Evolutionary conservation across 495 filamentous ascomycete species (phyloP), one percentile per base, ranked within the genome.

Genomic region (Endocarpon pusillum): DNA sequence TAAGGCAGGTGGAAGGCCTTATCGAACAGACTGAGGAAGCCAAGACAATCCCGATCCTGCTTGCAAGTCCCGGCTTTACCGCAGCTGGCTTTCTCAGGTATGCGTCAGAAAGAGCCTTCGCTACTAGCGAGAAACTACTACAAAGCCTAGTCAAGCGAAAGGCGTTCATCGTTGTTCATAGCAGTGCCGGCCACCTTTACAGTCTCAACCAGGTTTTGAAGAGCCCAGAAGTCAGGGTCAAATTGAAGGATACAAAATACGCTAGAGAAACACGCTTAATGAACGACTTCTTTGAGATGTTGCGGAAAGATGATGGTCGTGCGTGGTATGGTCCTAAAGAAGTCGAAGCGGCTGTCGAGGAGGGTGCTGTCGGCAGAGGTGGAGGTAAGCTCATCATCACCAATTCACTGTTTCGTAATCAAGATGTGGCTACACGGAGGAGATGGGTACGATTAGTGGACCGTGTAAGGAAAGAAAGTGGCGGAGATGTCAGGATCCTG

Each of bases 241-340:
- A 76, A 21, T 67, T 97, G 39, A 69, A 73, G 16, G 74, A 94
- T 47, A 89, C 83, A 21, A 83, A 82, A 42, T 94, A 83, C 47
- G 81, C 80, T 1, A 69, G 71, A 18, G 89, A 96, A 51, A 83
- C 84, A 2, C 67, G 56, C 25, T 58, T 87, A 38, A 85, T 97
- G 75, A 85, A 96, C 44, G 68, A 73, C 34, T 87, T 97, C 54
- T 70, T 78, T 46, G 66, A 75, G 5, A 63, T 80, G 34, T 50
- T 97, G 17, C 71, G 81, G 18, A 81, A 76, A 42, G 86, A 97
- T 37, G 87, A 94, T 38, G 80, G 79, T 14, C 65, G 78, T 30
- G 91, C 91, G 11, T 94, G 87, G 65, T 97, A 97, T 52, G 89
- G 89, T 3, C 75, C 76, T 2, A 67, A 59, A 7, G 83, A 93